Evolutionary conservation across 768 basidiomycete species (phyloP), one percentile per base, ranked within the genome.

Genomic region (Lentinula aciculospora): DNA sequence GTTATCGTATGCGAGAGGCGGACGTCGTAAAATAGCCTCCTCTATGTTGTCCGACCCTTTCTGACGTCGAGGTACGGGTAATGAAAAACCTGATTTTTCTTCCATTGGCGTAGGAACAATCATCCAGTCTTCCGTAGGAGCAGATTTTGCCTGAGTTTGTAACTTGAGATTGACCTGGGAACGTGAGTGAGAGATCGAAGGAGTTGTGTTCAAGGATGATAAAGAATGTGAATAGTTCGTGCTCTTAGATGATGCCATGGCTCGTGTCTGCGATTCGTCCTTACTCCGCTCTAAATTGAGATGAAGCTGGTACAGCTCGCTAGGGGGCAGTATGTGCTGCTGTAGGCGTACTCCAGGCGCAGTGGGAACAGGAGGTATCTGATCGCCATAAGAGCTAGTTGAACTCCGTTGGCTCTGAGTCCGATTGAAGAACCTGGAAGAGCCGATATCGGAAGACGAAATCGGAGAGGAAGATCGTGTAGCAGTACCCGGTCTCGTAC

Each of bases 381-480:
- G 40, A 21, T 61, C 54, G 0, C 76, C 78, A 39, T 75, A 77
- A 2, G 88, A 88, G 0, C 86, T 83, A 0, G 78, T 67, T 0
- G 85, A 86, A 0, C 85, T 86, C 9, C 76, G 75, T 0, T 73
- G 69, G 0, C 81, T 74, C 1, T 67, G 68, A 0, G 71, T 63
- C 40, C 71, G 72, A 47, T 77, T 70, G 66, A 84, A 85, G 66
- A 79, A 82, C 25, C 73, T 74, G 0, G 77, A 71, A 1, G 83
- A 82, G 2, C 80, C 79, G 19, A 81, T 74, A 42, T 84, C 82
- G 15, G 82, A 82, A 17, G 82, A 82, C 4, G 81, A 81, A 48
- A 78, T 75, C 5, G 85, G 83, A 1, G 86, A 88, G 0, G 87
- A 82, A 0, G 86, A 82, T 9, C 78, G 69, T 0, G 85, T 84